Evolutionary conservation across 2,329 filamentous ascomycete species (phyloP).

Genomic region (Penicillium psychrosexuale): DNA sequence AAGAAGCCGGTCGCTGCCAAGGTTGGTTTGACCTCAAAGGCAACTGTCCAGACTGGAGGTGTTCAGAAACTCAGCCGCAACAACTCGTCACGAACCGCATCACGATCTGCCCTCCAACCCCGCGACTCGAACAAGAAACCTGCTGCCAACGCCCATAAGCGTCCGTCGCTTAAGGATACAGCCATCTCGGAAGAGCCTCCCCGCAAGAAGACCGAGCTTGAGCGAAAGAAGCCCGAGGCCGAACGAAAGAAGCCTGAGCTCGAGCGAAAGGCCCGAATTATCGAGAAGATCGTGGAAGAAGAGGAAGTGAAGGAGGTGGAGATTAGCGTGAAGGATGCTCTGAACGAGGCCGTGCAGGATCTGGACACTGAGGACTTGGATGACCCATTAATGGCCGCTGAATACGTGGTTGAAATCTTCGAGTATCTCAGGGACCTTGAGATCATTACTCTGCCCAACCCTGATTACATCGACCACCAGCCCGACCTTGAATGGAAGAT

Average conservation of each 20-base stretch:
- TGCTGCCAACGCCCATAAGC: conserved; percentile 60
- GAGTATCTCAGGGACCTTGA: conserved; percentile 91
- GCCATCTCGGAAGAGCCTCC: conserved; percentile 59
- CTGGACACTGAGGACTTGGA: conserved; percentile 85
- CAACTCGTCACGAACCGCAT: conserved; percentile 56
- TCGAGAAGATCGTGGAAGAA: not conserved
- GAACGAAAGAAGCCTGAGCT: conserved; percentile 50
- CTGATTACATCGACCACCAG: conserved; percentile 92
- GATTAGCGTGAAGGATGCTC: conserved; percentile 38
- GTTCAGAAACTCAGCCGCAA: conserved; percentile 68
- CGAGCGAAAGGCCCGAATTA: conserved; percentile 44
- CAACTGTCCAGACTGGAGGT: conserved; percentile 70
- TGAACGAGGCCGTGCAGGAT: conserved; percentile 47
- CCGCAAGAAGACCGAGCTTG: conserved; percentile 62
- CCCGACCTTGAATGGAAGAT: conserved; percentile 98
- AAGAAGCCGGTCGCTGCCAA: conserved; percentile 70
- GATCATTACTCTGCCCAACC: conserved; percentile 75
- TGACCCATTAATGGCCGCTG: conserved; percentile 95
- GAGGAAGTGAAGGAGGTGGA: conserved; percentile 21
- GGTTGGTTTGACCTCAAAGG: conserved; percentile 72
- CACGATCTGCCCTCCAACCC: conserved; percentile 50
- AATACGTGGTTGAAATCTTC: conserved; percentile 96
- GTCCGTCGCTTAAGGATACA: conserved; percentile 60
- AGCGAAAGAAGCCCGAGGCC: conserved; percentile 41
- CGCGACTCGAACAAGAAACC: conserved; percentile 68